Conservation (phyloP, 2,329 filamentous ascomycete genomes). For the Aspergillus quadricinctus region DNA sequence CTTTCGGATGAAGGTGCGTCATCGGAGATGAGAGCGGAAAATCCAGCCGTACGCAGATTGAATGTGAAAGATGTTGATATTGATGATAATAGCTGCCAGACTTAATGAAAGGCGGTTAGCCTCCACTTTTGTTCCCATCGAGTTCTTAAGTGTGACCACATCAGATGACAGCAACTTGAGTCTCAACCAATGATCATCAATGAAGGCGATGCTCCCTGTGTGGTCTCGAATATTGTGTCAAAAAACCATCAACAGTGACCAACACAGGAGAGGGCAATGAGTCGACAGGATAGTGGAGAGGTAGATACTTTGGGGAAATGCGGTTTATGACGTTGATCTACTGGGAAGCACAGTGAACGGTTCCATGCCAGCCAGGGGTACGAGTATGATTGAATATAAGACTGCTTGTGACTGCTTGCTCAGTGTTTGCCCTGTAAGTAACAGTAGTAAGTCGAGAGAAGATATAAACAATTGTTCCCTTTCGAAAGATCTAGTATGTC, state of each 20-base stretch:
- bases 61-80: not conserved
- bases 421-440: not conserved
- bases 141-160: constrained; percentile 14
- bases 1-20: not conserved
- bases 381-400: not conserved
- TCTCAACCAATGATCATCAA: not conserved
- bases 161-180: constrained; percentile 17
- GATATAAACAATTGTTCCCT: not conserved
- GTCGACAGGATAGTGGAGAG: not conserved
- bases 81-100: not conserved
- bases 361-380: too few species aligned
- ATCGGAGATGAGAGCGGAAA: not conserved
- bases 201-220: not conserved
- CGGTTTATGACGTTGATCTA: not conserved
- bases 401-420: too few species aligned
- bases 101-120: not conserved
- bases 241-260: not conserved
- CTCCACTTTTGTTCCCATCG: not conserved
- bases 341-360: not conserved
- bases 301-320: not conserved
- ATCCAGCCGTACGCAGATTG: not conserved
- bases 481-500: too few species aligned
- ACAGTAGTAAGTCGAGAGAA: not conserved
- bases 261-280: not conserved
- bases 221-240: not conserved